Base-by-base conservation (phyloP, 208 protist species). In the Leishmania mexicana region DNA sequence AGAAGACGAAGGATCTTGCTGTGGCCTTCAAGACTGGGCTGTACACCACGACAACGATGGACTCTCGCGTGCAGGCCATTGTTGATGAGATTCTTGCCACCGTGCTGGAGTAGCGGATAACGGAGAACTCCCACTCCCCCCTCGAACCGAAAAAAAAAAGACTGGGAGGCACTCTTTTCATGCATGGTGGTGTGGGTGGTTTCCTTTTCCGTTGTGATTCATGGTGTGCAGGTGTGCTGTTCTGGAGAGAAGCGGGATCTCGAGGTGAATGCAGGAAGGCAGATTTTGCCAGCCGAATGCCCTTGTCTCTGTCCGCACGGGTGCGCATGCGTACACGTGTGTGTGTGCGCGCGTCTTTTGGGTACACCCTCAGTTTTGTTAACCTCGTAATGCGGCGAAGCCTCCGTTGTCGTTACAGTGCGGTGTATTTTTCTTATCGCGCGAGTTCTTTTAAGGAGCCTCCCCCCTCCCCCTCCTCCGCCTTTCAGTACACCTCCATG, bases 41-140 rank as follows among this genome's bases (percentile, higher is more conserved):
- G 15, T 85, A 87, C 77, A 54, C 74, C 45, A 31, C 77, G 13
- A 78, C 85, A 1, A 64, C 60, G 42, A 83, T 92, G 75, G 90
- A 94, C 76, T 11, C 62, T 15, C 89, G 94, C n/a, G 90, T 91
- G 49, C 85, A 87, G 75, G 83, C 75, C 7, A 78, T 94, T 38
- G 83, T 97, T n/a, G 86, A 91, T 17, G 89, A 95, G 80, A 60
- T 89, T 0, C 40, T 95, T 40, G 21, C 35, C 70, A 68, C 70
- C 31, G 57, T 83, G 11, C 24, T 17, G 51, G 51, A 19, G 53
- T 78, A 78, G 75, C 38, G 42, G 70, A 35, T n/a, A 74, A 31
- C 70, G 42, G 24, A 24, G 11, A 45, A 19, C 45, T 31, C 13
- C 42, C 28, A 74, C 11, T 7, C 24, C 28, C 10, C 8, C 70